Evolutionary conservation across 2,329 filamentous ascomycete species (phyloP).

Genomic region (Nakataea oryzae): DNA sequence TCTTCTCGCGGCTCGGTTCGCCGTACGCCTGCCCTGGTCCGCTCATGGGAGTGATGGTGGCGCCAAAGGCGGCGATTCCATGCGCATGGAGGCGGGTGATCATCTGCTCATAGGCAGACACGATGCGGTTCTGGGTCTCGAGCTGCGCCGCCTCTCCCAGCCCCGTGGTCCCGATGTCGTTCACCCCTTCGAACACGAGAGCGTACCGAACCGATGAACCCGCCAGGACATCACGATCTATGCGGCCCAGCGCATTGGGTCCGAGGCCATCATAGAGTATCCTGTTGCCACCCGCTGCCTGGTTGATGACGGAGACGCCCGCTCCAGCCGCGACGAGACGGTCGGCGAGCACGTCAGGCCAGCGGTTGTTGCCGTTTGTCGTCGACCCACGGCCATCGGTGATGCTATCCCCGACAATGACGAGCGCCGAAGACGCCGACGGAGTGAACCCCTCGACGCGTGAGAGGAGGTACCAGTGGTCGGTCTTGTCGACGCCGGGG

Average conservation of each 20-base stretch:
- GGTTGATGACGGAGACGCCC: constrained; percentile 47
- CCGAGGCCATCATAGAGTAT: constrained; percentile 52
- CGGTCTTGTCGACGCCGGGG: not conserved
- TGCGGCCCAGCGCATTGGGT: constrained; percentile 46
- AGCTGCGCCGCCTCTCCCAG: constrained; percentile 26
- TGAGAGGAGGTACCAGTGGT: constrained; percentile 4
- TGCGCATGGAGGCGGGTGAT: constrained; percentile 37
- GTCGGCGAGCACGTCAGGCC: constrained; percentile 27
- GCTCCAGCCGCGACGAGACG: constrained; percentile 29
- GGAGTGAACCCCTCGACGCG: constrained; percentile 13
- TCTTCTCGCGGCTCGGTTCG: constrained; percentile 37
- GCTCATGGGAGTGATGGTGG: constrained; percentile 33
- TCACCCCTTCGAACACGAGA: constrained; percentile 59
- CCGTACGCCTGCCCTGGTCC: constrained; percentile 40
- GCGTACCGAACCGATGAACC: constrained; percentile 48
- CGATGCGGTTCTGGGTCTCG: constrained; percentile 34
- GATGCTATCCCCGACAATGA: constrained; percentile 55
- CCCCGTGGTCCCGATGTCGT: constrained; percentile 52
- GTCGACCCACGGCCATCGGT: constrained; percentile 53
- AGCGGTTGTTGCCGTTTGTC: constrained; percentile 43
- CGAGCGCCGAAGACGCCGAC: constrained; percentile 55
- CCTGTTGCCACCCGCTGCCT: constrained; percentile 60
- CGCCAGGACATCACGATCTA: constrained; percentile 53
- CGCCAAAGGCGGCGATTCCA: constrained; percentile 44
- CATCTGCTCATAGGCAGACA: constrained; percentile 46